phyloP scores from a whole-genome alignment of 176 grass and related monocot species.

The Hsuehochloa calcarea region DNA sequence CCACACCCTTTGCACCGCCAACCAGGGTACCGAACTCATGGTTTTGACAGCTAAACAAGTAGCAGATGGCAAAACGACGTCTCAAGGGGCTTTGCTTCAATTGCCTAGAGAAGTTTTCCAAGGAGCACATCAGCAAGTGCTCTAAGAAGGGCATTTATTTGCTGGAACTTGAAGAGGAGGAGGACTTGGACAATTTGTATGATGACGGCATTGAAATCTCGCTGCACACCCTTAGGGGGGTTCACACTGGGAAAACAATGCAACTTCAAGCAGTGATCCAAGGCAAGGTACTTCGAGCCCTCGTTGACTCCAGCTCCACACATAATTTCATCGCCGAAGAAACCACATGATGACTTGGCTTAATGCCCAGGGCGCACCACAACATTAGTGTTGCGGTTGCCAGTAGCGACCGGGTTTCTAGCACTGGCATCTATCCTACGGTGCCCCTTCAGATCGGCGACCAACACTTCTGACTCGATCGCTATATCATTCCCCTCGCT shows the following conservation, averaged over 20 bases:
- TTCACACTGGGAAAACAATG: neutral
- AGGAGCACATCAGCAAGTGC: neutral
- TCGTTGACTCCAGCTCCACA: too few relatives aligned
- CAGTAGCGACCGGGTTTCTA: neutral
- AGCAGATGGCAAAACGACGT: neutral
- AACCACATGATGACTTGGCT: too few relatives aligned
- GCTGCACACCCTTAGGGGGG: neutral
- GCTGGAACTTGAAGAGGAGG: neutral
- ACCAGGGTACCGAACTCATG: too few relatives aligned
- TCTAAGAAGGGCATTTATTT: neutral
- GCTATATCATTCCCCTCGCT: neutral
- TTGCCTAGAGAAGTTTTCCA: neutral
- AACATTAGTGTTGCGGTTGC: neutral
- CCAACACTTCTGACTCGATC: neutral
- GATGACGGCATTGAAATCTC: neutral
- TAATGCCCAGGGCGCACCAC: too few relatives aligned
- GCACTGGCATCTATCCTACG: rapidly evolving
- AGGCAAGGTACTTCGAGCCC: too few relatives aligned
- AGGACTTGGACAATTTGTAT: rapidly evolving
- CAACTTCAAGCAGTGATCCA: too few relatives aligned
- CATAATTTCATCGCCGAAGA: too few relatives aligned
- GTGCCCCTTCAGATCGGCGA: neutral
- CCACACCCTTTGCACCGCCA: too few relatives aligned
- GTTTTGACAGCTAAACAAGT: too few relatives aligned
- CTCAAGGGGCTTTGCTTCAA: neutral